These are phyloP conservation scores for Rhinocladiella mackenziei DNA, from an alignment of 2,329 filamentous ascomycete species.

Conservation along the genomic window DNA sequence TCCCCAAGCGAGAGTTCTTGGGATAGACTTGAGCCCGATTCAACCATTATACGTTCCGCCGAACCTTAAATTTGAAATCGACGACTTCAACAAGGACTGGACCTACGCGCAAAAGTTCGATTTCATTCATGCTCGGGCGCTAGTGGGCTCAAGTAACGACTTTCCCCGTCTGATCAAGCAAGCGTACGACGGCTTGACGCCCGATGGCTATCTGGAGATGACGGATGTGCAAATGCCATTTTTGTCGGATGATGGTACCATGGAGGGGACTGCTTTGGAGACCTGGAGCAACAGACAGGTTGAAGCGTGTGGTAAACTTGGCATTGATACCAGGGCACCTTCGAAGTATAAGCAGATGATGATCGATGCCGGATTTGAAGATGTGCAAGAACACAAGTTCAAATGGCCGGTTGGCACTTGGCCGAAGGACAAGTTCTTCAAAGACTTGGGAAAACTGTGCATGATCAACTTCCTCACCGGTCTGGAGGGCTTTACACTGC, in stretches of 20 bases:
- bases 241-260: conserved; percentile 37
- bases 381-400: conserved; percentile 26
- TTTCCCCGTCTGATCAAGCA: conserved; percentile 6
- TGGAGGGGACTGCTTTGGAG: conserved; percentile 35
- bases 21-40: conserved; percentile 28
- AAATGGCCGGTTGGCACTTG: conserved; percentile 30
- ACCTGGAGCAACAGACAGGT: conserved; percentile 30
- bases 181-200: conserved; percentile 31
- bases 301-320: conserved; percentile 30
- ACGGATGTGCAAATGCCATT: conserved; percentile 33
- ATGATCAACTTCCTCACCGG: conserved; percentile 22
- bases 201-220: conserved; percentile 44
- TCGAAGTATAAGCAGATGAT: conserved; percentile 23
- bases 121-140: conserved; percentile 30
- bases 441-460: conserved; percentile 27
- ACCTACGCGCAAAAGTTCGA: conserved; percentile 29
- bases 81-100: conserved; percentile 30
- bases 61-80: conserved; percentile 34
- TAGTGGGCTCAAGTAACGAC: conserved; percentile 9
- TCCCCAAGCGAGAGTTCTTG: conserved; percentile 17
- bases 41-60: conserved; percentile 26
- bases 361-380: conserved; percentile 27
- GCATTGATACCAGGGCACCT: conserved; percentile 4
- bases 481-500: conserved; percentile 27
- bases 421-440: conserved; percentile 30